A percentile compares a stretch with the other conserved stretches of the same genome.
phyloP scores from a whole-genome alignment of 2,329 filamentous ascomycete species.

The Thielaviopsis cerberus region DNA sequence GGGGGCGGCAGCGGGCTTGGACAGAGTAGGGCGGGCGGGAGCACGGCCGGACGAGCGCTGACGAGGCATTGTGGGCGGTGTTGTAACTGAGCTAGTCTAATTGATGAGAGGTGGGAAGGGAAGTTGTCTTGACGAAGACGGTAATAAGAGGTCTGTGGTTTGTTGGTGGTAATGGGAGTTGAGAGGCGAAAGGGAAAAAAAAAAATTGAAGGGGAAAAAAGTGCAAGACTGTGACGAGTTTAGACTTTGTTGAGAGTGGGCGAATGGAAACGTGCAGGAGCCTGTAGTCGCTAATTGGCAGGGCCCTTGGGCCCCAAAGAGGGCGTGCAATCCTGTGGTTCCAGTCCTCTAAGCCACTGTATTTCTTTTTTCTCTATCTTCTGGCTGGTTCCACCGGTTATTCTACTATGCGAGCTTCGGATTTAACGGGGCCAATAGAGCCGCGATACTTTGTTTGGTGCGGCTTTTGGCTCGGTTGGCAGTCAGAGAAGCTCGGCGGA shows the following conservation, averaged over 20 bases:
- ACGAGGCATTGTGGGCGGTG: slow-evolving; percentile 48
- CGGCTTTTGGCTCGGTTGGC: not conserved
- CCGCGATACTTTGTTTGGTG: no score
- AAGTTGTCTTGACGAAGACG: slow-evolving; percentile 9
- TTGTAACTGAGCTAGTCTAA: not conserved
- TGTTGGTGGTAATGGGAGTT: not conserved
- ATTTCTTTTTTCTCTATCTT: not conserved
- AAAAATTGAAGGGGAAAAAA: not conserved
- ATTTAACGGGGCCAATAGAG: not conserved
- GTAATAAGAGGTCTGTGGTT: slow-evolving; percentile 1
- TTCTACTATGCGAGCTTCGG: not conserved
- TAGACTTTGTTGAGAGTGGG: slow-evolving; percentile 1
- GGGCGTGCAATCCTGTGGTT: not conserved
- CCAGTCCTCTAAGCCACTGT: not conserved
- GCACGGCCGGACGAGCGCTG: slow-evolving; percentile 48
- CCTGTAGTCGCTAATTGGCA: not conserved
- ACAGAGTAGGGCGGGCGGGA: slow-evolving; percentile 46
- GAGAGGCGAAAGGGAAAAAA: not conserved
- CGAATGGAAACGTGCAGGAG: slow-evolving; percentile 13
- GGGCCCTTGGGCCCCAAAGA: not conserved
- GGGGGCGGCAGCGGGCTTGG: slow-evolving; percentile 31
- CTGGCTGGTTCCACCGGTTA: not conserved
- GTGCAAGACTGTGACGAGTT: not conserved
- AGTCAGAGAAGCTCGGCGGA: not conserved
- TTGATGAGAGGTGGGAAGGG: not conserved